Percentiles rank a stretch among this genome's conserved stretches.
These are phyloP conservation scores for Lophiostoma macrostomum DNA, from an alignment of 495 filamentous ascomycete species.

Conservation along the genomic window DNA sequence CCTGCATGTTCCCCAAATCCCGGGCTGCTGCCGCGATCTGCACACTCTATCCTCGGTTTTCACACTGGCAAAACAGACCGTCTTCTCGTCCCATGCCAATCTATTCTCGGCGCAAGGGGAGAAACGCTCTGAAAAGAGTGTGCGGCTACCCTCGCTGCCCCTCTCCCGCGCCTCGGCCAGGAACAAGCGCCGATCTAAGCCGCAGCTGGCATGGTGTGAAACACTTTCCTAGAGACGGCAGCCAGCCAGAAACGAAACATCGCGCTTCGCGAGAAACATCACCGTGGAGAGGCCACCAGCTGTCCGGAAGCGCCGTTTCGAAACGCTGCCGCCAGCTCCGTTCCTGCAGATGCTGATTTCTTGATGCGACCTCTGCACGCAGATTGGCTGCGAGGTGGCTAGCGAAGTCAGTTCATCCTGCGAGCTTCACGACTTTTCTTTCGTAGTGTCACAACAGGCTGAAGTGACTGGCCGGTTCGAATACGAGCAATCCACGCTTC, in stretches of 20 bases:
- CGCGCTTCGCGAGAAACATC: background rate
- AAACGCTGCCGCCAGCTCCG: constrained; percentile 6
- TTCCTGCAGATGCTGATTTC: constrained; percentile 8
- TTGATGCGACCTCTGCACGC: background rate
- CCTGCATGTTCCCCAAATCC: no score
- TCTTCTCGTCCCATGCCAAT: no score
- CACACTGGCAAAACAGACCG: no score
- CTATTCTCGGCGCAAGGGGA: no score
- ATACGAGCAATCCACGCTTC: no score
- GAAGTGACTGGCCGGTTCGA: background rate
- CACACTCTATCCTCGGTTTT: no score
- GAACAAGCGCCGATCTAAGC: constrained; percentile 8
- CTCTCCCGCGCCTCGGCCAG: no score
- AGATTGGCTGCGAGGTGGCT: constrained; percentile 11
- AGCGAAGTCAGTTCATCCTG: background rate
- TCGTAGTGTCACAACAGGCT: background rate
- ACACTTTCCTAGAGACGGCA: background rate
- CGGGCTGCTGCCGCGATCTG: no score
- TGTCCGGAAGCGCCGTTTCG: constrained; percentile 12
- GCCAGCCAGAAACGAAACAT: constrained; percentile 5
- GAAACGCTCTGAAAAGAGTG: no score
- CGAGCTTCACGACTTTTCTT: constrained; percentile 6
- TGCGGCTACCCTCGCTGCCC: no score
- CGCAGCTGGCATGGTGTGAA: constrained; percentile 1
- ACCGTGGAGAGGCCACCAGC: background rate